Base-by-base conservation (phyloP, 2,329 filamentous ascomycete species). In the Leptographium radiaticola region DNA sequence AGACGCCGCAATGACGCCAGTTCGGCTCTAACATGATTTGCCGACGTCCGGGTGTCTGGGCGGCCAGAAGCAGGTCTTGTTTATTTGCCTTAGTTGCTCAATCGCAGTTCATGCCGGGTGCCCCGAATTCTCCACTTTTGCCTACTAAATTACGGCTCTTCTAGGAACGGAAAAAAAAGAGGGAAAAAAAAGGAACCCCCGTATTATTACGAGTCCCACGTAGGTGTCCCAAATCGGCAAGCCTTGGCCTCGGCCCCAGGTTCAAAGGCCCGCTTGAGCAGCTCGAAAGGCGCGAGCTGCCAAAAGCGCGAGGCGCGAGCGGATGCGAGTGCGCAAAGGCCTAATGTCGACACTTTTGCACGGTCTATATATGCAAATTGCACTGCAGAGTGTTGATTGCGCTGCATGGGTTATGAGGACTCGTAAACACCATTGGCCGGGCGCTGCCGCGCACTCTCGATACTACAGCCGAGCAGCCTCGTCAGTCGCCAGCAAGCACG, bases 241-340 rank as follows among this genome's bases (percentile, higher is more conserved):
- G 45, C 45, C 45, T 47, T 47, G 45, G 45, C 43, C 43, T 46
- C 46, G 25, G 18, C 38, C 38, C 48, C 46, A 49, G 38, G 40
- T 45, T 38, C 50, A 10, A 12, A n/a, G 46, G 34, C 46, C 45
- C 45, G 34, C 45, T 36, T 49, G n/a, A 33, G n/a, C 34, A 36
- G n/a, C n/a, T 33, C 34, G 33, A 13, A 49, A 49, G 47, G 55
- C 59, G 59, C 56, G 59, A 56, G 53, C 49, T 43, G 34, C 33
- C 44, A 53, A 58, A 57, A 49, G 49, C 57, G 57, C 57, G 57
- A 58, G 49, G 57, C 57, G 57, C 57, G 57, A 58, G 25, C 33
- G 18, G 31, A 38, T 44, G n/a, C n/a, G 30, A n/a, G 40, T n/a
- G 25, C 33, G 45, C 15, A 34, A 34, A 42, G 15, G 10, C 25